These are phyloP conservation scores for Collybia sp. DNA, from an alignment of 768 basidiomycete species.

Conservation along the genomic window DNA sequence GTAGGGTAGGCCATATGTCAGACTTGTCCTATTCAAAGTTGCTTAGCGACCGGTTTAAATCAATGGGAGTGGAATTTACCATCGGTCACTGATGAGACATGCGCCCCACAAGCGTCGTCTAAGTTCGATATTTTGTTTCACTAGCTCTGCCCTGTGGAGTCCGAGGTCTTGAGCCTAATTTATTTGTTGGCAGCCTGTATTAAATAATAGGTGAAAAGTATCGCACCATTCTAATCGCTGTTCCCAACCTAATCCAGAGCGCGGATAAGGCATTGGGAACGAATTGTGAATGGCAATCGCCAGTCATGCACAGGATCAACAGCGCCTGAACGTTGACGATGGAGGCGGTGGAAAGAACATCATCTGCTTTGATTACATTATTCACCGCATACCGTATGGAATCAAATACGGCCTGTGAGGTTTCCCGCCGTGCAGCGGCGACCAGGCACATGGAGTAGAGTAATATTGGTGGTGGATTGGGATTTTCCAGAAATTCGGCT, in stretches of 20 bases:
- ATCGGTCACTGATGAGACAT: constrained; percentile 93
- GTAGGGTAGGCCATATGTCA: constrained; percentile 89
- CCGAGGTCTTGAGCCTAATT: constrained; percentile 92
- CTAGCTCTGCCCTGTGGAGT: constrained; percentile 86
- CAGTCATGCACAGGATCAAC: constrained; percentile 81
- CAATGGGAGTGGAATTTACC: constrained; percentile 40
- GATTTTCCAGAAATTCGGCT: constrained; percentile 76
- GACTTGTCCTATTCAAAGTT: constrained; percentile 56
- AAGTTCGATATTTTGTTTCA: constrained; percentile 80
- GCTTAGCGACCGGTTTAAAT: not conserved
- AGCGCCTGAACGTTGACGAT: constrained; percentile 86
- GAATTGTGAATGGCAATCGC: constrained; percentile 87
- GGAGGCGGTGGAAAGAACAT: constrained; percentile 83
- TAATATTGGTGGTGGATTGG: constrained; percentile 73
- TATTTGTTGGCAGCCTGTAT: not conserved
- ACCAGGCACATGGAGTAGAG: constrained; percentile 94
- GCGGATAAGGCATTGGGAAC: constrained; percentile 84
- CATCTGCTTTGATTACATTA: constrained; percentile 80
- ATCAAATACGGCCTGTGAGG: constrained; percentile 84
- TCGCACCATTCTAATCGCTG: constrained; percentile 87
- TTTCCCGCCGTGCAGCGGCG: constrained; percentile 79
- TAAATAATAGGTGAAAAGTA: constrained; percentile 4
- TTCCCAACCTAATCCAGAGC: constrained; percentile 80
- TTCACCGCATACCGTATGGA: constrained; percentile 87
- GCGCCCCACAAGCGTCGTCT: constrained; percentile 90